Evolutionary conservation across 257 asterid genomes (phyloP), one percentile per base, ranked within the genome.

Genomic region (Penstemon barbatus): DNA sequence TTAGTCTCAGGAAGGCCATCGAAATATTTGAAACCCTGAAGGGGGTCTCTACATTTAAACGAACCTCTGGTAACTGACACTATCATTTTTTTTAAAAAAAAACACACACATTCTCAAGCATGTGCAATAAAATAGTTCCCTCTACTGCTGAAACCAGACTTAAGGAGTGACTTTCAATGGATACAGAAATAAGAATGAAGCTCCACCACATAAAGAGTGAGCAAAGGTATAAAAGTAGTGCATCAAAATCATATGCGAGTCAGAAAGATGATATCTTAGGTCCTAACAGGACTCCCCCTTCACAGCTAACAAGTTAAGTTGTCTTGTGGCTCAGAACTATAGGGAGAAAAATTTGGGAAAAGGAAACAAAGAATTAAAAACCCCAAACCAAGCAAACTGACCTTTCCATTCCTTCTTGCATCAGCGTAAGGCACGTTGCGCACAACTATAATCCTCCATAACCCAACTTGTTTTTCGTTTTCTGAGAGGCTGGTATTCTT

Each of bases 341-440:
- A 38, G 44, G 33, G 44, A 43, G 0, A 15, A 15, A 57, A 46
- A 41, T 63, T 46, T 8, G 55, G 58, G 18, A 15, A 15, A 15
- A 45, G 41, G 46, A 57, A 41, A 73, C 39, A 46, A 37, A 65
- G 54, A 57, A 69, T 33, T 65, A 48, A 37, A 55, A 65, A 44
- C 15, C 37, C 9, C 50, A 74, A 52, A 57, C 12, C 11, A 73
- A 33, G 61, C 62, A 38, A 71, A 71, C 84, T 76, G 67, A 91
- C 99, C 96, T 91, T 91, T 72, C 96, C 99, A 68, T 91, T 94
- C 74, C 99, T 86, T 74, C 97, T 89, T 40, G 99, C 79, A 71
- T 91, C 99, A 50, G 77, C 56, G 73, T 91, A 94, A 79, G 99
- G 99, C 77, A 87, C 84, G 65, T 89, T 91, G 69, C 19, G 96